Conservation (phyloP, 2,329 filamentous ascomycete species). For the Neonectria punicea region DNA sequence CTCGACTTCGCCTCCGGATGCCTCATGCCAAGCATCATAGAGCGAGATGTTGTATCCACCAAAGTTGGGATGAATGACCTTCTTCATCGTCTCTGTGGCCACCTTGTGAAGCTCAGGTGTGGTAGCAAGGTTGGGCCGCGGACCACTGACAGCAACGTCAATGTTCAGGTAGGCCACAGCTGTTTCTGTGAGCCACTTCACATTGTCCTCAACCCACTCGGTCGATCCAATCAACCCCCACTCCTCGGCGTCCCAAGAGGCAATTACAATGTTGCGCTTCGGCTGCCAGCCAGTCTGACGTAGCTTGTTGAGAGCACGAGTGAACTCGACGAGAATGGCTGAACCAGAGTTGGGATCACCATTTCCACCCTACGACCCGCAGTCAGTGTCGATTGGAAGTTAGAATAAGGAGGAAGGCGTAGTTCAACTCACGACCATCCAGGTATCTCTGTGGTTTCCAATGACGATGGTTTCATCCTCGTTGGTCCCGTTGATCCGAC, state of each 20-base stretch:
- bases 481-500: conserved; percentile 81
- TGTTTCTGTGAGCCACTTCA: conserved; percentile 77
- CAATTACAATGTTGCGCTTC: conserved; percentile 76
- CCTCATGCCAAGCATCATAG: conserved; percentile 54
- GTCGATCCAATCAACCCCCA: conserved; percentile 84
- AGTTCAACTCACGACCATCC: conserved; percentile 39
- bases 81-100: conserved; percentile 69
- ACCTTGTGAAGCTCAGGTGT: conserved; percentile 76
- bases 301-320: conserved; percentile 76
- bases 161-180: conserved; percentile 85
- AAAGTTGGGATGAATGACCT: conserved; percentile 68
- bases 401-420: neutral
- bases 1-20: conserved; percentile 50
- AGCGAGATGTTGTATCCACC: conserved; percentile 58
- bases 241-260: conserved; percentile 78
- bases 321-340: conserved; percentile 79
- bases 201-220: conserved; percentile 87
- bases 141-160: conserved; percentile 73
- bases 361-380: conserved; percentile 69
- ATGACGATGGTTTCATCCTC: conserved; percentile 77
- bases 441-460: conserved; percentile 79
- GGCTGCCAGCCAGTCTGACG: conserved; percentile 82
- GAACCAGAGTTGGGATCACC: conserved; percentile 85
- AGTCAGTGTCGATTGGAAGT: neutral
- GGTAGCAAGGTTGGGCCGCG: conserved; percentile 64